Percentiles rank a stretch among this genome's conserved stretches.
Evolutionary conservation across 2,329 filamentous ascomycete genomes (phyloP).

Genomic region (Fusarium sterilihyphosum): DNA sequence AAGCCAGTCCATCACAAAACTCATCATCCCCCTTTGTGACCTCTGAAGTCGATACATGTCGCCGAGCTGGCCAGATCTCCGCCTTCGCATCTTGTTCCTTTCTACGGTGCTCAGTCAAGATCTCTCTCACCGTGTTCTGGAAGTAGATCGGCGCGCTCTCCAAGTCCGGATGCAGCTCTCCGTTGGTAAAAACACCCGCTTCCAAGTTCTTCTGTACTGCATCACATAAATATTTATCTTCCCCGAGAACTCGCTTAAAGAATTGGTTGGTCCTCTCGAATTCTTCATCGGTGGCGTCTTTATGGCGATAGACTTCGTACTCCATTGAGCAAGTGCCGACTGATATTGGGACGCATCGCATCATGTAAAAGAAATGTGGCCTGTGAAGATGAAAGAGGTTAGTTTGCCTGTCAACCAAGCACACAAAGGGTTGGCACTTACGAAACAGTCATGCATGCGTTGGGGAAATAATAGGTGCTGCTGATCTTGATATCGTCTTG

Average conservation of each 20-base stretch:
- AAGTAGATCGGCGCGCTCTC: slow-evolving; percentile 2
- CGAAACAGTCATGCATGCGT: slow-evolving; percentile 30
- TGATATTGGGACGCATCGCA: slow-evolving; percentile 28
- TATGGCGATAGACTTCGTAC: slow-evolving; percentile 66
- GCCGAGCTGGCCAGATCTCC: background rate
- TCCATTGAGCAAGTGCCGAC: slow-evolving; percentile 24
- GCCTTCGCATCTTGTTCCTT: background rate
- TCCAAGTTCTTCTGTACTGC: slow-evolving; percentile 69
- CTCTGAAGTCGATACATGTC: background rate
- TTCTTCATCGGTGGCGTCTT: slow-evolving; percentile 63
- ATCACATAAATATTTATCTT: slow-evolving; percentile 71
- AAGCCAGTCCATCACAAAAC: background rate
- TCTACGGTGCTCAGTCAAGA: background rate
- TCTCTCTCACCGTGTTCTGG: background rate
- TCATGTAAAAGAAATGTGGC: slow-evolving; percentile 28
- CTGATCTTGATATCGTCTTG: slow-evolving; percentile 8
- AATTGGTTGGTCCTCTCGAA: slow-evolving; percentile 65
- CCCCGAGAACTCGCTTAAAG: slow-evolving; percentile 65
- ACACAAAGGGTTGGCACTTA: background rate
- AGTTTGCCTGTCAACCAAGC: background rate
- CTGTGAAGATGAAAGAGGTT: background rate
- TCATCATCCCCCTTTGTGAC: background rate
- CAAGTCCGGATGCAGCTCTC: background rate
- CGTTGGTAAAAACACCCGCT: slow-evolving; percentile 57
- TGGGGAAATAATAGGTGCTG: slow-evolving; percentile 30